Evolutionary conservation across 176 grass and related monocot species (phyloP).

Genomic region (Elaeis guineensis): DNA sequence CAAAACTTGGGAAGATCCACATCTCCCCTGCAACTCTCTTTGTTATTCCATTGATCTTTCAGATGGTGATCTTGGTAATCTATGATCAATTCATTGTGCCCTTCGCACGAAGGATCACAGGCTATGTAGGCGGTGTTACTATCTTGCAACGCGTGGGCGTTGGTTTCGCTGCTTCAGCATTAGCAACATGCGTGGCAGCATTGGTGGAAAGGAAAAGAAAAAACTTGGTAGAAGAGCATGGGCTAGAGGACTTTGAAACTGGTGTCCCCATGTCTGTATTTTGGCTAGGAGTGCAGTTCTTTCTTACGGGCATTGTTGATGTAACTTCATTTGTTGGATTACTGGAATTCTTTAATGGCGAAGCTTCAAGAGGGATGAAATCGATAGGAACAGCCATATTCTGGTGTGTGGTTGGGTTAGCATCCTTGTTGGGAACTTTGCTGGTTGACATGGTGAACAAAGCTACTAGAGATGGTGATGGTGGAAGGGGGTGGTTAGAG

Average conservation of each 20-base stretch:
- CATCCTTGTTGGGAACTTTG: slow-evolving; percentile 31
- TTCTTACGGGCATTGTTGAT: slow-evolving; percentile 42
- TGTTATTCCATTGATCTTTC: slow-evolving; percentile 55
- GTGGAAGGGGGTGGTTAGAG: slow-evolving; percentile 48
- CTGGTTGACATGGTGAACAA: slow-evolving; percentile 37
- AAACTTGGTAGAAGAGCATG: slow-evolving; percentile 15
- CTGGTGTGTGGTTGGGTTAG: slow-evolving; percentile 39
- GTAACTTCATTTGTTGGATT: slow-evolving; percentile 48
- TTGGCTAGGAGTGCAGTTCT: slow-evolving; percentile 45
- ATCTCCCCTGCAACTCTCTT: slow-evolving; percentile 60
- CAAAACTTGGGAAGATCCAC: slow-evolving; percentile 29
- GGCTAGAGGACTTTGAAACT: not conserved
- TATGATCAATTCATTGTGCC: slow-evolving; percentile 65
- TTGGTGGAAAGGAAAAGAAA: slow-evolving; percentile 50
- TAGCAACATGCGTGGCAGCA: slow-evolving; percentile 40
- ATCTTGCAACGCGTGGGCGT: slow-evolving; percentile 64
- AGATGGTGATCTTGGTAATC: slow-evolving; percentile 48
- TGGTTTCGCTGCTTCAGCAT: slow-evolving; percentile 26
- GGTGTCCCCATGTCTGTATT: slow-evolving; percentile 56
- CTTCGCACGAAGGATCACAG: slow-evolving; percentile 32
- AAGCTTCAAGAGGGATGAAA: slow-evolving; percentile 51
- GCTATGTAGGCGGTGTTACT: slow-evolving; percentile 52
- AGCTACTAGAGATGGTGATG: slow-evolving; percentile 29
- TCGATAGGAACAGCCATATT: slow-evolving; percentile 45
- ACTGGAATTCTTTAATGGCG: slow-evolving; percentile 58